These are phyloP conservation scores for Rosa multiflora DNA, from an alignment of 306 rosid species.

Conservation along the genomic window DNA sequence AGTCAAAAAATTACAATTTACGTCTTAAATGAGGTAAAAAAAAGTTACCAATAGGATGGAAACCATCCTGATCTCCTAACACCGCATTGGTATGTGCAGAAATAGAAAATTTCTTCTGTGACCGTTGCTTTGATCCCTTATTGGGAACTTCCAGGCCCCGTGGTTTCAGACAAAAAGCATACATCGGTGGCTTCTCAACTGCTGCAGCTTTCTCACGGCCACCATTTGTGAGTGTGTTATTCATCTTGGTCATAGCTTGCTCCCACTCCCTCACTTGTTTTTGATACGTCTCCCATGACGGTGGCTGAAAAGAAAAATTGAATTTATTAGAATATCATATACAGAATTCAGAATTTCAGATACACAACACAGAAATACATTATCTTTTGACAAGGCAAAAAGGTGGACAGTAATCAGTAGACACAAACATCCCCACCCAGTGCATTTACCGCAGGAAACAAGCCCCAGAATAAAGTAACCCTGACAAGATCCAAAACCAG, in stretches of 20 bases:
- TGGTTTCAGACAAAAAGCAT: conserved; percentile 94
- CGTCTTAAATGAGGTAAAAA: conserved; percentile 12
- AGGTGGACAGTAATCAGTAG: background rate
- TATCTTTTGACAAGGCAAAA: conserved; percentile 10
- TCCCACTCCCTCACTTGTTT: conserved; percentile 83
- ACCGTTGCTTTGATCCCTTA: conserved; percentile 80
- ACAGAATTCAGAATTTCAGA: background rate
- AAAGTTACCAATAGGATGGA: conserved; percentile 56
- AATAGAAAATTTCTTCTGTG: conserved; percentile 70
- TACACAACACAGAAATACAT: background rate
- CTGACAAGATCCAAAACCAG: background rate
- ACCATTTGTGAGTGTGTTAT: conserved; percentile 41
- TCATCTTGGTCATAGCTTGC: conserved; percentile 50
- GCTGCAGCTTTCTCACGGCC: conserved; percentile 43
- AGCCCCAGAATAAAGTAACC: background rate
- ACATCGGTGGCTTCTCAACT: conserved; percentile 86
- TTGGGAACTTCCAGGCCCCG: conserved; percentile 79
- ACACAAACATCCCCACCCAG: background rate
- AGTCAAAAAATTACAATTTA: conserved; percentile 15
- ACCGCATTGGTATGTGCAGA: conserved; percentile 53
- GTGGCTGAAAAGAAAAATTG: conserved; percentile 53
- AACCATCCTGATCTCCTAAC: conserved; percentile 64
- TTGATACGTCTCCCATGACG: conserved; percentile 82
- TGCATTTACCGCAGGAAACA: conserved; percentile 7
- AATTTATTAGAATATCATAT: background rate